phyloP scores from a whole-genome alignment of 345 rosid genomes.

The Populus alba region DNA sequence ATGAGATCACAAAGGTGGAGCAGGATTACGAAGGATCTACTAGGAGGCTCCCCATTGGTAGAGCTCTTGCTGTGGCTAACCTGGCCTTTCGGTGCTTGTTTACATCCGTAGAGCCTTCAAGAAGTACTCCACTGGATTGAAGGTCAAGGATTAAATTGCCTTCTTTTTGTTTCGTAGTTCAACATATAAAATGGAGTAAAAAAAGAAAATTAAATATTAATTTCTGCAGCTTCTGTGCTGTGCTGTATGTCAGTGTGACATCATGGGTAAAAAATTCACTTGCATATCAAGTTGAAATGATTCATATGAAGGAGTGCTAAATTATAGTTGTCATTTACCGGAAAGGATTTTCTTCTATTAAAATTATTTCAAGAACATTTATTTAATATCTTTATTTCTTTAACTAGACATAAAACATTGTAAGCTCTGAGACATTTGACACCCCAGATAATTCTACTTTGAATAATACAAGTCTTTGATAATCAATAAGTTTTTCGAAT shows the following conservation, averaged over 20 bases:
- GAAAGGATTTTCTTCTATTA: no score
- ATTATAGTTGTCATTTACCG: no score
- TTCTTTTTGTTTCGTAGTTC: neutral
- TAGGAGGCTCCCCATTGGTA: constrained; percentile 51
- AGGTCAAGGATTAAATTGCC: constrained; percentile 19
- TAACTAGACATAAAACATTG: no score
- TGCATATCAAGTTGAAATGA: no score
- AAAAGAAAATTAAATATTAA: neutral
- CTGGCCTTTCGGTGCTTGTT: constrained; percentile 76
- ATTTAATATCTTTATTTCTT: no score
- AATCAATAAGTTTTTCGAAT: no score
- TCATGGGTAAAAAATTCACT: no score
- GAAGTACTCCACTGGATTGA: constrained; percentile 47
- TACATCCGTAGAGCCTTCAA: constrained; percentile 75
- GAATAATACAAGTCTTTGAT: no score
- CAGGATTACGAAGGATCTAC: constrained; percentile 29
- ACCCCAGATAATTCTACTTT: no score
- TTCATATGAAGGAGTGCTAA: no score
- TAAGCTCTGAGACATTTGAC: no score
- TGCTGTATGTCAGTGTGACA: neutral
- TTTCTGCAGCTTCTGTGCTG: neutral
- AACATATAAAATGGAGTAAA: neutral
- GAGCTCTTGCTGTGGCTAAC: constrained; percentile 62
- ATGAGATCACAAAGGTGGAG: constrained; percentile 39
- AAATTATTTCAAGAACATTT: no score